Percentiles rank a stretch among this genome's conserved stretches.
Evolutionary conservation across 257 asterid genomes (phyloP).

Genomic region (Fraxinus anomala): DNA sequence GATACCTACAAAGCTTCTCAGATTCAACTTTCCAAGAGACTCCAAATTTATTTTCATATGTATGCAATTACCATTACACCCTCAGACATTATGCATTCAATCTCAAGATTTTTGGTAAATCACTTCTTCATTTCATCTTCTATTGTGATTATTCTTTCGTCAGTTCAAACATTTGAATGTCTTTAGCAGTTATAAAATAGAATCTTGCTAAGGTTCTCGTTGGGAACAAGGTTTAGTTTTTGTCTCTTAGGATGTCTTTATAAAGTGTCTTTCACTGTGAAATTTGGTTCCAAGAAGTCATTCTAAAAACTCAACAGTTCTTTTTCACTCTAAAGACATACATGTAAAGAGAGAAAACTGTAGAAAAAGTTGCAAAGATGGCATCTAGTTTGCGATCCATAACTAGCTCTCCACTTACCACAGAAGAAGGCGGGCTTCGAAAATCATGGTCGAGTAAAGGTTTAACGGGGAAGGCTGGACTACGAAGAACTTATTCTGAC

Average conservation of each 20-base stretch:
- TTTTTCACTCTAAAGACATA: background rate
- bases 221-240: slow-evolving; percentile 45
- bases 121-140: background rate
- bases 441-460: slow-evolving; percentile 37
- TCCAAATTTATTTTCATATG: background rate
- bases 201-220: slow-evolving; percentile 47
- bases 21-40: slow-evolving; percentile 2
- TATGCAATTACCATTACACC: slow-evolving; percentile 20
- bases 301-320: background rate
- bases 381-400: slow-evolving; percentile 40
- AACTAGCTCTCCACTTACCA: slow-evolving; percentile 35
- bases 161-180: slow-evolving; percentile 18
- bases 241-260: slow-evolving; percentile 35
- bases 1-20: slow-evolving; percentile 23
- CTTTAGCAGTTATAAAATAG: slow-evolving; percentile 33
- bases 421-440: slow-evolving; percentile 34
- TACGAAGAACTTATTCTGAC: slow-evolving; percentile 48
- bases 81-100: background rate
- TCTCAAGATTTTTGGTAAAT: background rate
- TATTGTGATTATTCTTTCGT: background rate
- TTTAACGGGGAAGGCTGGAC: slow-evolving; percentile 12
- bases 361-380: slow-evolving; percentile 33
- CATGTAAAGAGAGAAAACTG: background rate
- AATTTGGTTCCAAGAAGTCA: slow-evolving; percentile 28
- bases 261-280: slow-evolving; percentile 22